Conservation (phyloP, 106 monocot genomes). For the Dactylorhiza incarnata region DNA sequence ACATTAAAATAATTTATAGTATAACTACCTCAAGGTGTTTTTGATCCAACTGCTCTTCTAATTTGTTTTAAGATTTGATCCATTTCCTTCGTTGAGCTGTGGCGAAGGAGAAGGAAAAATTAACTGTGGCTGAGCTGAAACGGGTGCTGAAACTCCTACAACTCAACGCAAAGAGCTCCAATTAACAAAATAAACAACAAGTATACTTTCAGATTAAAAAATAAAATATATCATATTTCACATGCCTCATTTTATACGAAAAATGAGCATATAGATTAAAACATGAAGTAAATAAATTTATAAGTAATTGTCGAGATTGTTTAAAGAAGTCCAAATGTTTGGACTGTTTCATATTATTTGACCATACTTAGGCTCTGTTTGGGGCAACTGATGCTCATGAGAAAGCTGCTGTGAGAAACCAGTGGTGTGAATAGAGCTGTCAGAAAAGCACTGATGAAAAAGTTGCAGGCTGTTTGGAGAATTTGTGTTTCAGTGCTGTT, state of each 20-base stretch:
- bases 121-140: slow-evolving; percentile 42
- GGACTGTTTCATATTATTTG: background rate
- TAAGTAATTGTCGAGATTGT: background rate
- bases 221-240: background rate
- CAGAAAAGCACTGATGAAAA: too few relatives aligned
- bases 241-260: background rate
- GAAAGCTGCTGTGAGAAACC: too few relatives aligned
- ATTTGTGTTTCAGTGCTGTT: too few relatives aligned
- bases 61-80: slow-evolving; percentile 48
- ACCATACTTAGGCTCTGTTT: background rate
- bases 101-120: slow-evolving; percentile 40
- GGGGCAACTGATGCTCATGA: background rate
- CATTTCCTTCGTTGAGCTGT: slow-evolving; percentile 52
- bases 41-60: slow-evolving; percentile 25
- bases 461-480: too few relatives aligned
- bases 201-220: background rate
- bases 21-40: slow-evolving; percentile 33
- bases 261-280: background rate
- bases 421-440: too few relatives aligned
- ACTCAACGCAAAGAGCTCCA: slow-evolving; percentile 8
- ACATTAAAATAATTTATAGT: background rate
- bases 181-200: background rate
- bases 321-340: background rate
- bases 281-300: too few relatives aligned
- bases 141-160: slow-evolving; percentile 17